A percentile compares a stretch with the other conserved stretches of the same genome.
Evolutionary conservation across 305 asterid genomes (phyloP).

Genomic region (Fraxinus xanthoxyloides): DNA sequence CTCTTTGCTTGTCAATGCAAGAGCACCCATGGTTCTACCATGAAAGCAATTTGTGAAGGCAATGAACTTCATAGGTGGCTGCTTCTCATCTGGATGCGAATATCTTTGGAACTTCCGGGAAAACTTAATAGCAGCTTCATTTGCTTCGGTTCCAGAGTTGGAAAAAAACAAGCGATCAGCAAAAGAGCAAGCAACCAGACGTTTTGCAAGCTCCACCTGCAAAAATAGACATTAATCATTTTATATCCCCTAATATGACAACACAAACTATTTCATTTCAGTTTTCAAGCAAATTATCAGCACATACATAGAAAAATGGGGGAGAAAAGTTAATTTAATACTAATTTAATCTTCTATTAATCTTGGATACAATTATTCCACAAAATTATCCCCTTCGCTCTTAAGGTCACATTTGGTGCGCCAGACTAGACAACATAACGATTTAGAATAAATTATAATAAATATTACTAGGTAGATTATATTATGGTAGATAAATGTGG

Average conservation of each 20-base stretch:
- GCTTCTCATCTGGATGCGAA: slow-evolving; percentile 46
- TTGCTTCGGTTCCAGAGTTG: slow-evolving; percentile 95
- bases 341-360: not conserved
- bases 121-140: slow-evolving; percentile 93
- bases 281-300: not conserved
- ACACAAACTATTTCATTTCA: not conserved
- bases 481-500: not conserved
- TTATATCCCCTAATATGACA: not conserved
- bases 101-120: slow-evolving; percentile 75
- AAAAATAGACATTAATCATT: not conserved
- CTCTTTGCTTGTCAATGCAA: slow-evolving; percentile 97
- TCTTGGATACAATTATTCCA: not conserved
- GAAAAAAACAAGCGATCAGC: slow-evolving; percentile 94
- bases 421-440: not conserved
- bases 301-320: not conserved
- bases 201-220: slow-evolving; percentile 91
- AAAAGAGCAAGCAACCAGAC: slow-evolving; percentile 63
- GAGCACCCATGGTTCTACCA: slow-evolving; percentile 95
- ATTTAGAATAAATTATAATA: not conserved
- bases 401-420: not conserved
- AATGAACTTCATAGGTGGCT: slow-evolving; percentile 68
- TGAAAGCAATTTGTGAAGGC: slow-evolving; percentile 85
- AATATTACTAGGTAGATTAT: not conserved
- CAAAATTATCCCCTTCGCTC: not conserved
- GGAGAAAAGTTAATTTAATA: not conserved